A percentile compares a stretch with the other conserved stretches of the same genome.
Evolutionary conservation across 116 monocot genomes (phyloP).

Genomic region (Trichopus zeylanicus): DNA sequence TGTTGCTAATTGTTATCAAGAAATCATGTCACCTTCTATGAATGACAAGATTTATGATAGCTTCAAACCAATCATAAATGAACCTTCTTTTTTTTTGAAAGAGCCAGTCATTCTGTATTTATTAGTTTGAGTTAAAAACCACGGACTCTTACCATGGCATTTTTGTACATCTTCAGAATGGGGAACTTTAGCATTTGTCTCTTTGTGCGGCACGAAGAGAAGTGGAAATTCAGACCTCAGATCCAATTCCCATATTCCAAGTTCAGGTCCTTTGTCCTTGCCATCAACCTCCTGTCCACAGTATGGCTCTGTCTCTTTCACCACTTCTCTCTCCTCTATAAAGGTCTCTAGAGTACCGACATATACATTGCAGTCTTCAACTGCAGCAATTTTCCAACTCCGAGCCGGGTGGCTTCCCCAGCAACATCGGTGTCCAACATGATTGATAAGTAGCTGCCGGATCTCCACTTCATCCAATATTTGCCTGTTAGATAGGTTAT

Average conservation of each 20-base stretch:
- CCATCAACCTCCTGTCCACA: conserved; percentile 61
- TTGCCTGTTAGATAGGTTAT: conserved; percentile 26
- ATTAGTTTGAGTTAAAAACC: no score
- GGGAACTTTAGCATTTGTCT: conserved; percentile 58
- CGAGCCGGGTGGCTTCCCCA: conserved; percentile 88
- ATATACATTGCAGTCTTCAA: conserved; percentile 98
- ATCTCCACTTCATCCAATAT: conserved; percentile 91
- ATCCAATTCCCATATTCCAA: conserved; percentile 91
- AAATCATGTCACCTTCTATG: no score
- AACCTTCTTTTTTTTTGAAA: no score
- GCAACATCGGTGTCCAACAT: conserved; percentile 88
- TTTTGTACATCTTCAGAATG: conserved; percentile 80
- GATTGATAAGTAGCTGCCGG: conserved; percentile 74
- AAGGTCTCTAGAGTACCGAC: conserved; percentile 92
- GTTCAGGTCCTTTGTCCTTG: conserved; percentile 41
- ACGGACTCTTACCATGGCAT: conserved; percentile 76
- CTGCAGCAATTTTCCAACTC: conserved; percentile 65
- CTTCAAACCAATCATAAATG: no score
- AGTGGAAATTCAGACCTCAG: conserved; percentile 69
- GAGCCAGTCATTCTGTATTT: no score
- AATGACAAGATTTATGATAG: no score
- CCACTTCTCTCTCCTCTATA: conserved; percentile 75
- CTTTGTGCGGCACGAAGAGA: conserved; percentile 69
- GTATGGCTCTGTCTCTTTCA: conserved; percentile 54
- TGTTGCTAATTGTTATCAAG: no score